A percentile compares a stretch with the other conserved stretches of the same genome.
phyloP scores from a whole-genome alignment of 176 grass and related monocot genomes.

The Leersia perrieri region DNA sequence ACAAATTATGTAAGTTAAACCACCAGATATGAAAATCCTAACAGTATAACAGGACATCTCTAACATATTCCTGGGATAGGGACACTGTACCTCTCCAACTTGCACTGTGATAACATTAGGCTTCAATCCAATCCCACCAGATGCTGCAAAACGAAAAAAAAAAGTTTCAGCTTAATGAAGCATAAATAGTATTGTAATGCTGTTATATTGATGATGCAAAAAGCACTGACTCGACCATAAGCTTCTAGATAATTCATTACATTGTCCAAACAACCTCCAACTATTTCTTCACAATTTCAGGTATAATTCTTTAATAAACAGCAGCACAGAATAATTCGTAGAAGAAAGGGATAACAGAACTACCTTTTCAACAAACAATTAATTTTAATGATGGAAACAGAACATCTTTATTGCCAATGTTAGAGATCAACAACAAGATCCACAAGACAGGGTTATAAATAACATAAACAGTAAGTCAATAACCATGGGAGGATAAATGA shows the following conservation, averaged over 20 bases:
- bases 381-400: neutral
- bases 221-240: neutral
- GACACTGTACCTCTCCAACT: conserved; percentile 66
- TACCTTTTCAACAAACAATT: neutral
- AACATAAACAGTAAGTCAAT: neutral
- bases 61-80: neutral
- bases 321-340: neutral
- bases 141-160: conserved; percentile 32
- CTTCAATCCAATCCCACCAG: conserved; percentile 46
- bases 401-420: neutral
- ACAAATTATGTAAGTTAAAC: neutral
- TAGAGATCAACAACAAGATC: neutral
- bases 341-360: neutral
- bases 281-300: neutral
- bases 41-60: neutral
- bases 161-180: neutral
- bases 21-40: conserved; percentile 21
- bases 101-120: conserved; percentile 72
- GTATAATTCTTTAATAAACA: neutral
- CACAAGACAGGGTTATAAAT: neutral
- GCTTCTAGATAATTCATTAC: neutral
- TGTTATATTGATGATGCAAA: neutral
- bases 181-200: neutral
- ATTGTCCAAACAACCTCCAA: neutral
- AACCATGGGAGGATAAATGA: neutral